Evolutionary conservation across 2,329 filamentous ascomycete species (phyloP).

Genomic region (Trichoderma sp.): DNA sequence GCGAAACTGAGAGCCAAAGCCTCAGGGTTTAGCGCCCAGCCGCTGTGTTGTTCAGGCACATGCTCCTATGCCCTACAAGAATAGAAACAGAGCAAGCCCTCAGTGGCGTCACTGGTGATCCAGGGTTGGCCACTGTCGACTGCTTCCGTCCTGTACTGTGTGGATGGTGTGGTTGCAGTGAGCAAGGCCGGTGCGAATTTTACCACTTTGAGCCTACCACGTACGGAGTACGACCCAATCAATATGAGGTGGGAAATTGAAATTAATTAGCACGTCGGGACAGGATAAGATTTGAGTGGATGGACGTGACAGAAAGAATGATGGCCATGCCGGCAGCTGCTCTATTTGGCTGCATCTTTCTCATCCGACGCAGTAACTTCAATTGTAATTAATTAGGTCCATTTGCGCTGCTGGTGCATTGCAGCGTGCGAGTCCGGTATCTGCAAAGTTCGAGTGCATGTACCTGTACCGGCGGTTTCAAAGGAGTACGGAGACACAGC

Average conservation of each 20-base stretch:
- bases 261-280: neutral
- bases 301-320: neutral
- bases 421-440: neutral
- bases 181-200: slow-evolving; percentile 1
- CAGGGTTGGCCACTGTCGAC: neutral
- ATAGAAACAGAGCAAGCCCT: neutral
- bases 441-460: neutral
- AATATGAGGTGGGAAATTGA: neutral
- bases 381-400: neutral
- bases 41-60: neutral
- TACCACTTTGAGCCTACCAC: neutral
- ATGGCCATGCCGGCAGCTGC: neutral
- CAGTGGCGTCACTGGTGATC: neutral
- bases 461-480: neutral
- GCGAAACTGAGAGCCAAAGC: neutral
- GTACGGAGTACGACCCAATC: neutral
- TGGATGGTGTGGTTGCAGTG: slow-evolving; percentile 7
- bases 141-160: slow-evolving; percentile 1
- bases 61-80: neutral
- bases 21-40: neutral
- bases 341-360: neutral
- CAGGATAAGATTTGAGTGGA: neutral
- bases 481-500: neutral
- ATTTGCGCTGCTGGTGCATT: neutral
- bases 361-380: neutral